phyloP scores from a whole-genome alignment of 2,329 filamentous ascomycete genomes.

The Paracoccidioides lutzii region DNA sequence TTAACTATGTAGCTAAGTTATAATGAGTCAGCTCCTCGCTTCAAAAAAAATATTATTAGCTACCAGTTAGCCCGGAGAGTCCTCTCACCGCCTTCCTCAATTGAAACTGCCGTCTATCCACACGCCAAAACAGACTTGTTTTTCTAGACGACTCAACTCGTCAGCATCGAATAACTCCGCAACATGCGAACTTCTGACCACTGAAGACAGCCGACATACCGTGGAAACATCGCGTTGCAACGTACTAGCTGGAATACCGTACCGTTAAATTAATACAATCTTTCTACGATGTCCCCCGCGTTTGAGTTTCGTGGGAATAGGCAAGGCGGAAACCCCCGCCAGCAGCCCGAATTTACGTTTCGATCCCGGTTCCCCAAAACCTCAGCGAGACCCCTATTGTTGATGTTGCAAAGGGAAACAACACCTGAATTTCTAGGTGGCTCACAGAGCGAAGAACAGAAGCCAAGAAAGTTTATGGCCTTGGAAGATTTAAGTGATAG shows the following conservation, averaged over 20 bases:
- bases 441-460: constrained; percentile 14
- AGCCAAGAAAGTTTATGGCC: constrained; percentile 24
- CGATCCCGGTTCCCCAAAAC: constrained; percentile 25
- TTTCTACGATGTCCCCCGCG: constrained; percentile 13
- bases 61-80: neutral
- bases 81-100: constrained; percentile 1
- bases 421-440: constrained; percentile 25
- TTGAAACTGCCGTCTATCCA: neutral
- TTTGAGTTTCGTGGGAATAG: constrained; percentile 24
- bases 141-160: neutral
- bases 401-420: constrained; percentile 22
- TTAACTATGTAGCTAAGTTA: no score
- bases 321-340: constrained; percentile 15
- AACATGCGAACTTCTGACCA: neutral
- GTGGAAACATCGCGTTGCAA: neutral
- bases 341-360: constrained; percentile 28
- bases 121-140: neutral
- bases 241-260: neutral
- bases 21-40: no score
- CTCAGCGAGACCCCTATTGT: constrained; percentile 24
- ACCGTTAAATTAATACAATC: neutral
- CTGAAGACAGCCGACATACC: neutral
- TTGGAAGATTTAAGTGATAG: constrained; percentile 32
- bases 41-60: neutral
- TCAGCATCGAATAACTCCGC: neutral